Conservation (phyloP, 192 early-diverging fungal genomes). For the Linnemannia elongata region DNA sequence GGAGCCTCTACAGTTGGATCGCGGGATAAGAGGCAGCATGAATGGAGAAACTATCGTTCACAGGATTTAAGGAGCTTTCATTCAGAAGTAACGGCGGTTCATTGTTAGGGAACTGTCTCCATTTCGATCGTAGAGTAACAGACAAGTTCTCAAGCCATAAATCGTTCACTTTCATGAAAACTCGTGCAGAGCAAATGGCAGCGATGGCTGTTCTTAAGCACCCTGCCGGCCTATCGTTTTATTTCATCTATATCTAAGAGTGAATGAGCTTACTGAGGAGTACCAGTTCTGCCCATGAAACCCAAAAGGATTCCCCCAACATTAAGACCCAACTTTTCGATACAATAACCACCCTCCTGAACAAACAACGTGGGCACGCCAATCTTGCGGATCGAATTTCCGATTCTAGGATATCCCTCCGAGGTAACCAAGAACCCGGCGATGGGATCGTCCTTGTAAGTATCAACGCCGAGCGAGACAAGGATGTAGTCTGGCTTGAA, state of each 20-base stretch:
- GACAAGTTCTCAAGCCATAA: too few species aligned
- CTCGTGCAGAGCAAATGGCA: too few species aligned
- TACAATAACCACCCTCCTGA: constrained; percentile 68
- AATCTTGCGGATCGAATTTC: constrained; percentile 51
- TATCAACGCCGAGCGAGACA: constrained; percentile 78
- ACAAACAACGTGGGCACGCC: constrained; percentile 65
- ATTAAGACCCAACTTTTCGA: constrained; percentile 63
- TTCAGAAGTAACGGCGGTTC: too few species aligned
- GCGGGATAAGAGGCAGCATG: too few species aligned
- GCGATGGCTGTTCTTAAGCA: too few species aligned
- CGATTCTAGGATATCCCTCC: constrained; percentile 58
- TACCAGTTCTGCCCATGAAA: constrained; percentile 41
- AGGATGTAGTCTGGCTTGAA: constrained; percentile 70
- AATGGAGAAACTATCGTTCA: too few species aligned
- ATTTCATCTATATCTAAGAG: not conserved
- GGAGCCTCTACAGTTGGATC: not conserved
- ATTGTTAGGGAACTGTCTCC: too few species aligned
- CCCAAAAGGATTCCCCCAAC: constrained; percentile 63
- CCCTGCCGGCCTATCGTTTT: not conserved
- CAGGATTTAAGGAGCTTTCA: too few species aligned
- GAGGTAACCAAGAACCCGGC: constrained; percentile 59
- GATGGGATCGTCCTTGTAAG: constrained; percentile 68
- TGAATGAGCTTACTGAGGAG: not conserved
- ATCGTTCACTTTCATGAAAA: too few species aligned
- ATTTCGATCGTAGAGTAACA: too few species aligned